These are phyloP conservation scores for Diaporthe amygdali DNA, from an alignment of 2,329 filamentous ascomycete genomes.

Conservation along the genomic window DNA sequence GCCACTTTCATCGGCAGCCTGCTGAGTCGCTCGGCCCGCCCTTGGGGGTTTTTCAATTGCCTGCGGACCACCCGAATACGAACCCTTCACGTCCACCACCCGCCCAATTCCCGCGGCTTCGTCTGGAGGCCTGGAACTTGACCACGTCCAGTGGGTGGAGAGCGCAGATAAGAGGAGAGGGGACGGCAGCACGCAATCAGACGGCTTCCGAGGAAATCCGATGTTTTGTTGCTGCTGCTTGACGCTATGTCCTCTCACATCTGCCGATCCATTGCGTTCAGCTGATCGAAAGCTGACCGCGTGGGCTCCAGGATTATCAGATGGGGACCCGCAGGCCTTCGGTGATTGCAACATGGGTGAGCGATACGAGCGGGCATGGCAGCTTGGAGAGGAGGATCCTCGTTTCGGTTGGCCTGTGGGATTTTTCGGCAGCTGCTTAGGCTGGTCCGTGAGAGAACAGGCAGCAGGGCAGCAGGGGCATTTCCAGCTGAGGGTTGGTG, in stretches of 20 bases:
- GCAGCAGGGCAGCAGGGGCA: neutral
- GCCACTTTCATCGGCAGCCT: neutral
- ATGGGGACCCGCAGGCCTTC: neutral
- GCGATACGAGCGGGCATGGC: neutral
- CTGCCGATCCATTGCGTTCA: neutral
- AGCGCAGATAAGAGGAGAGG: neutral
- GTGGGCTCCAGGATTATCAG: neutral
- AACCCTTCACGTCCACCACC: neutral
- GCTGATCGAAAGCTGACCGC: neutral
- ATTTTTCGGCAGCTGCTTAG: neutral
- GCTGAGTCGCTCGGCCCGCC: constrained; percentile 1
- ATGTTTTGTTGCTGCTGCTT: neutral
- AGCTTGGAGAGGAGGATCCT: neutral
- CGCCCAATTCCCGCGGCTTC: neutral
- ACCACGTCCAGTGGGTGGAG: neutral
- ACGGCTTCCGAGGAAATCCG: neutral
- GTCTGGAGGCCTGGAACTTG: neutral
- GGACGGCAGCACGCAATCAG: neutral
- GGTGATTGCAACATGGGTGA: neutral
- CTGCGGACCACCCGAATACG: neutral
- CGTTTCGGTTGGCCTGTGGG: neutral
- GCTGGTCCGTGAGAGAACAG: neutral
- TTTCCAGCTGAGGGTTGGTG: neutral
- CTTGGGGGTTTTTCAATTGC: neutral
- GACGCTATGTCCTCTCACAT: neutral